phyloP scores from a whole-genome alignment of 2,329 filamentous ascomycete genomes.

The Sporothrix humicola region DNA sequence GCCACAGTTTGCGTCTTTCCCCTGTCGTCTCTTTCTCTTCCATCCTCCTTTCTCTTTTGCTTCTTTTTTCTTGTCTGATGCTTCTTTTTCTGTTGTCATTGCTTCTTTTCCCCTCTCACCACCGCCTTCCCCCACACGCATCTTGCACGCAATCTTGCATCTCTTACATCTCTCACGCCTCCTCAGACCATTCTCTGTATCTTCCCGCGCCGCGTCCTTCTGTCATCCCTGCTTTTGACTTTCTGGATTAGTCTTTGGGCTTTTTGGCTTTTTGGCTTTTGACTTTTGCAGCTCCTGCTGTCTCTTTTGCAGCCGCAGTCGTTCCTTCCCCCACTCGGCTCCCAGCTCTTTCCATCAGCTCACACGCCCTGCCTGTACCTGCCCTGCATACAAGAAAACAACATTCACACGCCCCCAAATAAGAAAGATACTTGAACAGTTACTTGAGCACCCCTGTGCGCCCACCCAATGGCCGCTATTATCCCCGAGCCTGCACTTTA shows the following conservation, averaged over 20 bases:
- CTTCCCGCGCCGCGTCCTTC: slow-evolving; percentile 12
- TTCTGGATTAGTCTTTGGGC: not conserved
- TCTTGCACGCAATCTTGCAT: not conserved
- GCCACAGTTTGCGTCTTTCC: slow-evolving; percentile 28
- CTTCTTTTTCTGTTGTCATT: not conserved
- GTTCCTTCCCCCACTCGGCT: not conserved
- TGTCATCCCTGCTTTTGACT: not conserved
- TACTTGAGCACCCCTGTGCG: not conserved
- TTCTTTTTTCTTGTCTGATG: not conserved
- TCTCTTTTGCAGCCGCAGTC: slow-evolving; percentile 9
- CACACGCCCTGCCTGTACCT: not conserved
- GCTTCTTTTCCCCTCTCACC: not conserved
- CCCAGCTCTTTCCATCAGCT: not conserved
- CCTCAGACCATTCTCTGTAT: not conserved
- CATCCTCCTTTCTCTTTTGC: not conserved
- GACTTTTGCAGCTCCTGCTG: not conserved
- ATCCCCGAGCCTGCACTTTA: slow-evolving; percentile 17
- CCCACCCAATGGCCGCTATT: not conserved
- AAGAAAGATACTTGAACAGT: not conserved
- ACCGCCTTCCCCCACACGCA: not conserved
- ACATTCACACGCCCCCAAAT: not conserved
- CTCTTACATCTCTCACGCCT: not conserved
- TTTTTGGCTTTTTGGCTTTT: not conserved
- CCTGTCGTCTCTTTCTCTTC: not conserved
- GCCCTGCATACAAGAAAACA: no score